A percentile compares a stretch with the other conserved stretches of the same genome.
These are phyloP conservation scores for Eutrema salsugineum DNA, from an alignment of 441 rosid genomes.

Conservation along the genomic window DNA sequence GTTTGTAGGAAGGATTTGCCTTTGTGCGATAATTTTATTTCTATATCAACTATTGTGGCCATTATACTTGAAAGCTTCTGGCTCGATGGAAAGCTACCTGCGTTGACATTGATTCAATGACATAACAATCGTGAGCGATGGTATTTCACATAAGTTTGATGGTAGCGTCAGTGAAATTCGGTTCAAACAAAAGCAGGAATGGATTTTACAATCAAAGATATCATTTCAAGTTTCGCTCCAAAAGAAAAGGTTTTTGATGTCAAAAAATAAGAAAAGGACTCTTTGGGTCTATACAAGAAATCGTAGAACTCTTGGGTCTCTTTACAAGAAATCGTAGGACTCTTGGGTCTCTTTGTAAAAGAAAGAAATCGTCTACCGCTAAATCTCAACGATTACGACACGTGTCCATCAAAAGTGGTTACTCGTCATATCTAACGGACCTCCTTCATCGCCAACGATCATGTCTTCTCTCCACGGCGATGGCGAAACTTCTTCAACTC, in stretches of 20 bases:
- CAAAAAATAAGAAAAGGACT: not conserved
- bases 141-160: not conserved
- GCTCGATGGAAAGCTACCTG: not conserved
- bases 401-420: constrained; percentile 17
- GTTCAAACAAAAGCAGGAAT: not conserved
- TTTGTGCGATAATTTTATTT: not conserved
- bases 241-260: not conserved
- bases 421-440: constrained; percentile 19
- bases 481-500: constrained; percentile 16
- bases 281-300: no score
- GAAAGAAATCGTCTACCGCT: not conserved
- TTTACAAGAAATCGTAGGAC: no score
- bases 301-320: no score
- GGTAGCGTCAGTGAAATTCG: not conserved
- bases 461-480: constrained; percentile 26
- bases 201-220: not conserved
- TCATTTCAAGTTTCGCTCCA: not conserved
- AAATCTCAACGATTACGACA: not conserved
- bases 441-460: constrained; percentile 24
- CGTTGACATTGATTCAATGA: not conserved
- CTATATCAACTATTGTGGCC: not conserved
- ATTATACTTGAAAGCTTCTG: not conserved
- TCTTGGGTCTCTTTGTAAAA: not conserved
- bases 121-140: not conserved
- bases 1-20: constrained; percentile 15